Evolutionary conservation across 345 rosid species (phyloP), one percentile per base, ranked within the genome.

Genomic region (Lepidium didymum): DNA sequence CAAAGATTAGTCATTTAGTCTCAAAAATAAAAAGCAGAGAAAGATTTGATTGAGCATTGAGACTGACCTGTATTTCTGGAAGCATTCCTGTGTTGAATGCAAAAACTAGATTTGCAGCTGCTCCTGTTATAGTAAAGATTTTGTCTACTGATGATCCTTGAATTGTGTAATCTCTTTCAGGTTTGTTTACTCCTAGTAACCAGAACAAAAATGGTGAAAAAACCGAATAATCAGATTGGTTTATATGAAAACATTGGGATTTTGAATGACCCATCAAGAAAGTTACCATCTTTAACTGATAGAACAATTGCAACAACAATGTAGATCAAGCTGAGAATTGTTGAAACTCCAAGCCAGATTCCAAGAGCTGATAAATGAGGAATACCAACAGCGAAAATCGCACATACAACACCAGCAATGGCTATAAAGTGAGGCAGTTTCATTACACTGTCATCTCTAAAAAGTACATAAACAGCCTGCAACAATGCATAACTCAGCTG

Each of bases 71-170:
- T 60, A 94, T 94, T 77, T 94, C 99, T 15, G 96, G 97, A 41
- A 91, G 96, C 99, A 94, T 94, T 76, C 99, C 99, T 0, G 97
- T 91, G 55, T 94, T 94, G 60, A 82, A 94, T 59, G 96, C 96
- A 56, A 91, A 94, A 37, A 94, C 89, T 1, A 94, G 87, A 81
- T 59, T 94, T 50, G 97, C 95, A 46, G 83, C 62, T 67, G 95
- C 97, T 42, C 97, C 96, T 3, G 87, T 85, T 53, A 82, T 83
- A 10, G 87, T 75, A 77, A 89, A 94, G 52, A 89, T 62, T 80
- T 77, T 84, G 78, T 72, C 35, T 1, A 57, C 10, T 50, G 78
- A 50, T 70, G 91, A 65, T 72, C 93, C 90, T 7, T 78, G 78
- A 35, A 89, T 77, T 78, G 50, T 81, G 68, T 94, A 94, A 54